Evolutionary conservation across 225 moss, liverwort and hornwort genomes (phyloP), one percentile per base, ranked within the genome.

Genomic region (Pleurozium schreberi): DNA sequence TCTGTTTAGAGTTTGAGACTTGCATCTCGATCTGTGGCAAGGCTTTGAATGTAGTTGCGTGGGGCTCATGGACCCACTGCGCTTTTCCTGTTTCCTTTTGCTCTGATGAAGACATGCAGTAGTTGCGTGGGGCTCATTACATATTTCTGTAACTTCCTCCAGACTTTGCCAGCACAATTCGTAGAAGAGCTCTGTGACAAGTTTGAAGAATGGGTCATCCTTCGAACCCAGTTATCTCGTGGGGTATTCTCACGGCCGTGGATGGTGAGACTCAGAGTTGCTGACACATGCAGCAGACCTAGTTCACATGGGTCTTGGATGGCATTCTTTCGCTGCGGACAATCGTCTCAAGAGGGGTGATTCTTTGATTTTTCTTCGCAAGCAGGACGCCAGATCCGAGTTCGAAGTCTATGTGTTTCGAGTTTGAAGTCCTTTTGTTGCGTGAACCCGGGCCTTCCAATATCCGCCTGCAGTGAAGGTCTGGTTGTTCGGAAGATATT

Each of bases 241-340:
- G 79, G 67, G 43, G 31, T 9, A 55, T 36, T 28, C 22, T 67
- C 77, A 13, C 69, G 87, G 17, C 84, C 84, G 47, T 90, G 90
- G 90, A 3, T 55, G 38, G 84, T 88, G 73, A 25, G 38, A 45
- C 36, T 90, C 18, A 6, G 4, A 18, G 12, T 87, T n/a, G 4
- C 4, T 25, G 5, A 13, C 30, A 0, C n/a, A n/a, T n/a, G n/a
- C n/a, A 88, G 5, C 4, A 22, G 53, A 10, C 11, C 5, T 0
- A 38, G 80, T 90, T 9, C 2, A 9, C 23, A 70, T 80, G 28
- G 23, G 18, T 21, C 10, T 2, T 36, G 84, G 79, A 38, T 90
- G 87, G 87, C 38, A 45, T 42, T 25, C 80, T 38, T 88, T 90
- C 2, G 55, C 25, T 4, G 3, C 23, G 84, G 5, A n/a, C 45